A percentile compares a stretch with the other conserved stretches of the same genome.
Conservation (phyloP, 2,329 filamentous ascomycete species). For the Whalleya microplaca region DNA sequence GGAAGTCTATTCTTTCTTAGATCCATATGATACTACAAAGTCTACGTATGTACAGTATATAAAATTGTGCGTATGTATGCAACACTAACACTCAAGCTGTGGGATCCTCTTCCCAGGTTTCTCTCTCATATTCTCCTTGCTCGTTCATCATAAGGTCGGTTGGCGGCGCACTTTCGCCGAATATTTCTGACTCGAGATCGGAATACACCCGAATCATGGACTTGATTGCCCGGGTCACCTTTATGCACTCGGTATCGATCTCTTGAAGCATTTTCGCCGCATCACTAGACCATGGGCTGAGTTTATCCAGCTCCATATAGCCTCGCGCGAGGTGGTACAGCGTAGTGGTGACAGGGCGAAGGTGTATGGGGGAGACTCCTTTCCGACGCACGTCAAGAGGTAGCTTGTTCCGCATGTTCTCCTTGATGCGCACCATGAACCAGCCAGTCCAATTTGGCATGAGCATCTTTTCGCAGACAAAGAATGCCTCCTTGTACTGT, state of each 20-base stretch:
- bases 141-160: slow-evolving; percentile 10
- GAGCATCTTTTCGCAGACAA: slow-evolving; percentile 73
- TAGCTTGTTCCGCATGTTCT: slow-evolving; percentile 33
- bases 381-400: slow-evolving; percentile 45
- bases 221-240: slow-evolving; percentile 35
- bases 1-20: background rate
- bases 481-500: slow-evolving; percentile 69
- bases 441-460: slow-evolving; percentile 83
- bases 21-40: background rate
- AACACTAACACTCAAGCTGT: background rate
- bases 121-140: background rate
- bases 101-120: background rate
- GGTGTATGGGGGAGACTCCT: slow-evolving; percentile 41
- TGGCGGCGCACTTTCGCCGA: slow-evolving; percentile 19
- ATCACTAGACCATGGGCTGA: slow-evolving; percentile 52
- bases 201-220: slow-evolving; percentile 37
- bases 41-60: slow-evolving; percentile 3
- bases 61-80: no score
- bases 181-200: slow-evolving; percentile 31
- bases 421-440: slow-evolving; percentile 42
- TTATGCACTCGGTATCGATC: slow-evolving; percentile 44
- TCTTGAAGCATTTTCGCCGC: slow-evolving; percentile 44
- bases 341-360: slow-evolving; percentile 49
- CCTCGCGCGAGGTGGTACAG: slow-evolving; percentile 53
- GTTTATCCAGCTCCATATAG: slow-evolving; percentile 53